Evolutionary conservation across 805 yeast genomes (phyloP).

Genomic region (Yarrowia phangngaensis): DNA sequence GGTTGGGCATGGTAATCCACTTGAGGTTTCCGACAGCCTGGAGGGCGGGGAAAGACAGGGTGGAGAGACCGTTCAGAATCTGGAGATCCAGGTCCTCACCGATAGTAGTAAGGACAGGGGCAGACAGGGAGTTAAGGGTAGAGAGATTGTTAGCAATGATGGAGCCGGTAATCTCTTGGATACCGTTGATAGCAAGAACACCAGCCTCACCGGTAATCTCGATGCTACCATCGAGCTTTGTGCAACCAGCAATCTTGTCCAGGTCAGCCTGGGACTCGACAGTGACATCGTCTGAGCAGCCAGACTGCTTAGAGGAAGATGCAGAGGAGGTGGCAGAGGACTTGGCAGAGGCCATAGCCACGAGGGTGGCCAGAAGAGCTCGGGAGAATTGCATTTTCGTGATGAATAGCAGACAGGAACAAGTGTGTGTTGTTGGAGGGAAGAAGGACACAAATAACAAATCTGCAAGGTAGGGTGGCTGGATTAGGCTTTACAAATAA

Average conservation of each 20-base stretch:
- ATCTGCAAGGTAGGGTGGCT: slow-evolving; percentile 15
- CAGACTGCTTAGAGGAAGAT: slow-evolving; percentile 40
- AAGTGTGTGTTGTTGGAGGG: slow-evolving; percentile 21
- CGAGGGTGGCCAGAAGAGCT: slow-evolving; percentile 26
- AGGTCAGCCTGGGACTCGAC: slow-evolving; percentile 79
- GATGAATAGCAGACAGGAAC: slow-evolving; percentile 17
- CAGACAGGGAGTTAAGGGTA: slow-evolving; percentile 59
- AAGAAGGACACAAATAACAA: slow-evolving; percentile 25
- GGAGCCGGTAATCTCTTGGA: slow-evolving; percentile 73
- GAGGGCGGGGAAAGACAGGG: slow-evolving; percentile 72
- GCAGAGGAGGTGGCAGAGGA: slow-evolving; percentile 51
- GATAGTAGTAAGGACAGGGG: slow-evolving; percentile 73
- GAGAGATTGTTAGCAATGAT: slow-evolving; percentile 65
- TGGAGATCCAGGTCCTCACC: slow-evolving; percentile 63
- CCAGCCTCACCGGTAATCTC: slow-evolving; percentile 62
- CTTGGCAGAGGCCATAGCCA: slow-evolving; percentile 26
- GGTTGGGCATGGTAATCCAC: slow-evolving; percentile 84
- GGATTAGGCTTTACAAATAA: slow-evolving; percentile 1
- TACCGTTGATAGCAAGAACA: slow-evolving; percentile 56
- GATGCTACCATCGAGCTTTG: slow-evolving; percentile 76
- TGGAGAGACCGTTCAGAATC: slow-evolving; percentile 60
- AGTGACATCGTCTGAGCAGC: slow-evolving; percentile 48
- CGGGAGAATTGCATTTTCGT: slow-evolving; percentile 18
- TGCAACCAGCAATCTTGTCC: slow-evolving; percentile 68
- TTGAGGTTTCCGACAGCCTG: slow-evolving; percentile 70